phyloP scores from a whole-genome alignment of 1,284 basidiomycete species.

The Sporisorium exsertum region DNA sequence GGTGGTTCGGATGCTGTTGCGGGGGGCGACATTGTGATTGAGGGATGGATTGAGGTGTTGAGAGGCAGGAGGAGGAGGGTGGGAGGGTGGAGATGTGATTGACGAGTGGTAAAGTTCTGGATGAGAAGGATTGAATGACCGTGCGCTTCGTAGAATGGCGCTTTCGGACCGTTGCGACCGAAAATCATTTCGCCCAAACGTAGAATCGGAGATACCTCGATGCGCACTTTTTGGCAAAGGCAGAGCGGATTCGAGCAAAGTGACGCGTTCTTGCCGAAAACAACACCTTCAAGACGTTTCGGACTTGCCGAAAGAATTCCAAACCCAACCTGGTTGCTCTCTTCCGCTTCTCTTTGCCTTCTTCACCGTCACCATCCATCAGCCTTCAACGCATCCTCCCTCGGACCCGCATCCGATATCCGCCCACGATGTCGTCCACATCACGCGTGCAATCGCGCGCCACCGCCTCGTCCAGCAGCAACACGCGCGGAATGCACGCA shows the following conservation, averaged over 20 bases:
- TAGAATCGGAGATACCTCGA: slow-evolving; percentile 16
- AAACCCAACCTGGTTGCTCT: slow-evolving; percentile 4
- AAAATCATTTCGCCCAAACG: neutral
- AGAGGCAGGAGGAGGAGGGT: too few species aligned
- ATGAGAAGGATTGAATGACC: slow-evolving; percentile 5
- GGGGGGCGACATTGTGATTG: slow-evolving; percentile 10
- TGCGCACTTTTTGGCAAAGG: too few species aligned
- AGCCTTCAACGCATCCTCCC: neutral
- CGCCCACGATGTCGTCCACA: slow-evolving; percentile 9
- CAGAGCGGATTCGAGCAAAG: slow-evolving; percentile 2
- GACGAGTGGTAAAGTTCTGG: neutral
- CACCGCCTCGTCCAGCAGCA: slow-evolving; percentile 1
- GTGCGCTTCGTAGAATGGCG: slow-evolving; percentile 3
- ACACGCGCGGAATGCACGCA: slow-evolving; percentile 25
- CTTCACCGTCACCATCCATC: neutral
- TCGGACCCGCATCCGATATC: neutral
- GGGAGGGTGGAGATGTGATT: too few species aligned
- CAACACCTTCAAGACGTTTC: slow-evolving; percentile 6
- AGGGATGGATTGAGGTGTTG: neutral
- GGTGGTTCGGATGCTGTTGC: slow-evolving; percentile 16
- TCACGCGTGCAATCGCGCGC: slow-evolving; percentile 19
- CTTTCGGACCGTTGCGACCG: slow-evolving; percentile 2
- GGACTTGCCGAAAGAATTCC: neutral
- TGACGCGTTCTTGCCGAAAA: slow-evolving; percentile 36
- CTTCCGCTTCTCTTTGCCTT: neutral